phyloP scores from a whole-genome alignment of 164 flowering plant genomes.

The Aristolochia californica region DNA sequence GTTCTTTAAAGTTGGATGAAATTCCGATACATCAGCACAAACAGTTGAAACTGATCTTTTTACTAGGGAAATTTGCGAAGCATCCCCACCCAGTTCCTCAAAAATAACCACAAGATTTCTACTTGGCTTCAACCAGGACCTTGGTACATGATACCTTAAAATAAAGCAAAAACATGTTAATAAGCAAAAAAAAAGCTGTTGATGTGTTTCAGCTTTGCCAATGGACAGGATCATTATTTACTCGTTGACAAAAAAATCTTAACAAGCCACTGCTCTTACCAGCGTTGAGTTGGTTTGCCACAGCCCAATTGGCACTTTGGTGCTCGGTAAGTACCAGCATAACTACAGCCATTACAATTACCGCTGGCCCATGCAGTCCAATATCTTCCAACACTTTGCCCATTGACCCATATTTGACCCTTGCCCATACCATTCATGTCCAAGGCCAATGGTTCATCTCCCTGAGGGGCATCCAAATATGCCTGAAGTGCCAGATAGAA shows the following conservation, averaged over 20 bases:
- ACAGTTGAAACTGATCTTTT: slow-evolving; percentile 61
- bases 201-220: too few species aligned
- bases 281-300: slow-evolving; percentile 81
- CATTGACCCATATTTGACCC: slow-evolving; percentile 95
- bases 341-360: slow-evolving; percentile 52
- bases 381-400: slow-evolving; percentile 92
- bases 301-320: slow-evolving; percentile 77
- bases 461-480: slow-evolving; percentile 64
- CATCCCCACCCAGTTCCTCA: slow-evolving; percentile 92
- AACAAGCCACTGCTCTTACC: slow-evolving; percentile 32
- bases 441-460: slow-evolving; percentile 74
- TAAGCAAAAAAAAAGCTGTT: background rate
- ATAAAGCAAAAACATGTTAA: background rate
- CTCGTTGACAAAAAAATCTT: too few species aligned
- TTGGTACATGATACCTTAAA: slow-evolving; percentile 89
- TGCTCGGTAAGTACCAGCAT: slow-evolving; percentile 61
- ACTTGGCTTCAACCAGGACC: slow-evolving; percentile 85
- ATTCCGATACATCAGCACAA: slow-evolving; percentile 85
- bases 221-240: too few species aligned
- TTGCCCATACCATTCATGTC: slow-evolving; percentile 92
- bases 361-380: slow-evolving; percentile 76
- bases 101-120: slow-evolving; percentile 74
- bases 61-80: slow-evolving; percentile 56
- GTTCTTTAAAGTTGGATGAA: slow-evolving; percentile 67
- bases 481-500: slow-evolving; percentile 45